These are phyloP conservation scores for Oidiodendron maius DNA, from an alignment of 495 filamentous ascomycete genomes.

Conservation along the genomic window DNA sequence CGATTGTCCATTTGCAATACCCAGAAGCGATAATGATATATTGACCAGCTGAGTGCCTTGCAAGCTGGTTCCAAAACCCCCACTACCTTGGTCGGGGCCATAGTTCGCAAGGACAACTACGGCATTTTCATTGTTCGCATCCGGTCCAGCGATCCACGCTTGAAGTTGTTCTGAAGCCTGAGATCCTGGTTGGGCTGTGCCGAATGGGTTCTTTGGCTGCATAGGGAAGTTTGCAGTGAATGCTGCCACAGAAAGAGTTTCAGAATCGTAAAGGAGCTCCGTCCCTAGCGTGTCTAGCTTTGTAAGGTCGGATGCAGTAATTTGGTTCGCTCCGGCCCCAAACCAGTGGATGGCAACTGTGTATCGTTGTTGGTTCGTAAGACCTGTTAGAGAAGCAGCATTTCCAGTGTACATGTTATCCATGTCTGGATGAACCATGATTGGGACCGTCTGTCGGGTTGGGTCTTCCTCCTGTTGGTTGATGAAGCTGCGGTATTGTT, in stretches of 20 bases:
- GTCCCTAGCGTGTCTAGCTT: constrained; percentile 20
- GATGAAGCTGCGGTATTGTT: constrained; percentile 27
- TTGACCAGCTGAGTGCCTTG: constrained; percentile 17
- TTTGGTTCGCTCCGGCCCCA: constrained; percentile 25
- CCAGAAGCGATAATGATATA: constrained; percentile 21
- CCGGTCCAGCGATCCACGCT: constrained; percentile 26
- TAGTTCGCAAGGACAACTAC: constrained; percentile 25
- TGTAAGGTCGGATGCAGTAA: constrained; percentile 24
- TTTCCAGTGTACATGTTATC: constrained; percentile 26
- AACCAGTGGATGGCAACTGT: constrained; percentile 29
- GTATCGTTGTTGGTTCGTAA: constrained; percentile 21
- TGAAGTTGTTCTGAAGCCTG: constrained; percentile 23
- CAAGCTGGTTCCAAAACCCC: constrained; percentile 15
- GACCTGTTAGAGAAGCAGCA: constrained; percentile 20
- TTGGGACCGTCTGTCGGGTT: too few relatives aligned
- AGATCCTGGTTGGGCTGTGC: too few relatives aligned
- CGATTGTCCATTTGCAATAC: too few relatives aligned
- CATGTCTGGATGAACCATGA: constrained; percentile 28
- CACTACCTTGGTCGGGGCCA: constrained; percentile 23
- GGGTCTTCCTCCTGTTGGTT: too few relatives aligned
- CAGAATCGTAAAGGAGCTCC: constrained; percentile 14
- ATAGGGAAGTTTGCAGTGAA: constrained; percentile 23
- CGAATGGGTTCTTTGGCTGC: constrained; percentile 25
- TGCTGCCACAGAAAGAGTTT: constrained; percentile 15
- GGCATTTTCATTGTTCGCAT: constrained; percentile 6